Base-by-base conservation (phyloP, 2,329 filamentous ascomycete genomes). In the Botrytis hyacinthi region DNA sequence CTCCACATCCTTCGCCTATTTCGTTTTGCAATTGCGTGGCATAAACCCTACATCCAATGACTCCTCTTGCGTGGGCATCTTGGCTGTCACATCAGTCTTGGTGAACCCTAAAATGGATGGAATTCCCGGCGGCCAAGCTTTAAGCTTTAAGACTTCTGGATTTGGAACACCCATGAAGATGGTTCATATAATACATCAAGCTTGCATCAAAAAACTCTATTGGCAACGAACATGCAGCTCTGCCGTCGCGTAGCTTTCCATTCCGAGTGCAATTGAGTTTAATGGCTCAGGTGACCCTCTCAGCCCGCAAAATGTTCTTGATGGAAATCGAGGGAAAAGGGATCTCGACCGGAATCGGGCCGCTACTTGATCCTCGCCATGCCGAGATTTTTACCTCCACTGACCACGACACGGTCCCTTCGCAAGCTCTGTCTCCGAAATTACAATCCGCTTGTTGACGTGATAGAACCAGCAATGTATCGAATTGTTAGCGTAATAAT, bases 201-300 rank as follows among this genome's bases (percentile, higher is more conserved):
- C 51, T 69, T 42, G 66, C 48, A 69, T 69, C 48, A 42, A 42
- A n/a, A n/a, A 44, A 57, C 12, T 32, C 35, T 57, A 69, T 69
- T 69, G 48, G 48, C 35, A 57, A 20, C 40, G 35, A 68, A 32
- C 20, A 20, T 57, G 66, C 66, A 69, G 48, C 66, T 69, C 66
- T 42, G 66, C 66, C 66, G 48, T 32, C n/a, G 29, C 48, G 29
- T 57, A 42, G 48, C 46, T 54, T 54, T 57, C 18, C 26, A 40
- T 68, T 46, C 48, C 65, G 35, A 42, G 37, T 37, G 7, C 16
- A 42, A 40, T 57, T 37, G n/a, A 57, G 37, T 26, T 40, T 14
- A 26, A 57, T 57, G 7, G 48, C 48, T 44, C 48, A 57, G 66
- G 40, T 57, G 66, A 42, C 37, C 66, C 57, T 42, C 51, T 32